phyloP scores from a whole-genome alignment of 139 green algal species.

The Tetradesmus lagerheimii region DNA sequence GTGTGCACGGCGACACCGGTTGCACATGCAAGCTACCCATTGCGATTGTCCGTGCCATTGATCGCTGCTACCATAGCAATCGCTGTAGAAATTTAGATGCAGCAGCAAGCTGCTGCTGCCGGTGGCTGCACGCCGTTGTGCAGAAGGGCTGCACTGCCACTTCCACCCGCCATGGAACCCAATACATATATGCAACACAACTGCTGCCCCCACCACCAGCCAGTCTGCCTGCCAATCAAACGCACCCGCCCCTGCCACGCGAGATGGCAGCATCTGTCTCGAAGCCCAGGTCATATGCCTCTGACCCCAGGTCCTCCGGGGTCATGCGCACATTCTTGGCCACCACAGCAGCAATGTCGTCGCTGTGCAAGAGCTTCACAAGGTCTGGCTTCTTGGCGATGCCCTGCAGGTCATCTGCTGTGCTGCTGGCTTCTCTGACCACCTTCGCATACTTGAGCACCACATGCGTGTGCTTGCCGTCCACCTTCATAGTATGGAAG shows the following conservation, averaged over 20 bases:
- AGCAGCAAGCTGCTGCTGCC: neutral
- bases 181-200: neutral
- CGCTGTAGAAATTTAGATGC: neutral
- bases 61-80: neutral
- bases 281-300: constrained; percentile 69
- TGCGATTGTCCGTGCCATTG: too few relatives aligned
- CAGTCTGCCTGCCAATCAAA: neutral
- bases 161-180: neutral
- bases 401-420: constrained; percentile 33
- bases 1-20: too few relatives aligned
- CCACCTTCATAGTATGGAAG: constrained; percentile 64
- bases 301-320: constrained; percentile 65
- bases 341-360: constrained; percentile 66
- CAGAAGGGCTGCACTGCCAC: neutral
- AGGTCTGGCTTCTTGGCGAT: constrained; percentile 60
- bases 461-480: constrained; percentile 50
- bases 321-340: constrained; percentile 80
- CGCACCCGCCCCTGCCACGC: constrained; percentile 68
- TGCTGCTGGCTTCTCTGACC: constrained; percentile 49
- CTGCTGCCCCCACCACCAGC: neutral
- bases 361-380: constrained; percentile 53
- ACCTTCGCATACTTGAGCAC: constrained; percentile 73
- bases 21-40: too few relatives aligned
- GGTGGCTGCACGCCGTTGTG: neutral
- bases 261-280: constrained; percentile 86